phyloP scores from a whole-genome alignment of 2,329 filamentous ascomycete genomes.

The Corniculantispora saksenae region DNA sequence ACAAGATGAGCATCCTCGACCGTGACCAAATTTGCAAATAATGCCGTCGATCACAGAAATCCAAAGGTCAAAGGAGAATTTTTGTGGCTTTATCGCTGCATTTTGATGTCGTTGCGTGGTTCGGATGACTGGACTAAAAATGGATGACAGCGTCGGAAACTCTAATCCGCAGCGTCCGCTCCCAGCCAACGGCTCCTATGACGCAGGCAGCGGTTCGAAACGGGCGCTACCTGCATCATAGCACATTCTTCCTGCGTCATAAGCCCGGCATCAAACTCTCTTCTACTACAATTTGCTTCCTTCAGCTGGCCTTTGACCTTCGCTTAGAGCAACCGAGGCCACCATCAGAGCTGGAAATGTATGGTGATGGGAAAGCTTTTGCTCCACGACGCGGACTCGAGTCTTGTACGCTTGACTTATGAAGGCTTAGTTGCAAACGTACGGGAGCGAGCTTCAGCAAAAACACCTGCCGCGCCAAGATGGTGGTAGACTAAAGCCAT shows the following conservation, averaged over 20 bases:
- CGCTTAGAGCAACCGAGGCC: neutral
- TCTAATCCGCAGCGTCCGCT: neutral
- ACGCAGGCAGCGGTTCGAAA: neutral
- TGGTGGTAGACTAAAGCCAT: neutral
- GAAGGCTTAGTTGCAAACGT: neutral
- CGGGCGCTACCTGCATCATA: neutral
- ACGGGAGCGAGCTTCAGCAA: neutral
- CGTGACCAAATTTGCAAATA: neutral
- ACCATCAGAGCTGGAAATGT: neutral
- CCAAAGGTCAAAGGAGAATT: neutral
- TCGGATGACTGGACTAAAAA: neutral
- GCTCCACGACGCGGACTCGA: neutral
- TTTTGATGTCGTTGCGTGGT: neutral
- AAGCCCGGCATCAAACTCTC: neutral
- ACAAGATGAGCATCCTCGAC: neutral
- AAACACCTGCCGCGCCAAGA: neutral
- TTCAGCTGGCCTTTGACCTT: neutral
- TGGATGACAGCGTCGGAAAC: constrained; percentile 5
- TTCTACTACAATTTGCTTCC: neutral
- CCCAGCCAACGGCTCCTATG: constrained; percentile 10
- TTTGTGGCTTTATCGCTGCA: neutral
- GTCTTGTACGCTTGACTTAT: neutral
- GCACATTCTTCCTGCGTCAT: constrained; percentile 2
- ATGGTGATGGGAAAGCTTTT: neutral
- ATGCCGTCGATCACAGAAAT: constrained; percentile 2